Percentiles rank a stretch among this genome's conserved stretches.
Evolutionary conservation across 2,329 filamentous ascomycete species (phyloP).

Genomic region (Periconia sp.): DNA sequence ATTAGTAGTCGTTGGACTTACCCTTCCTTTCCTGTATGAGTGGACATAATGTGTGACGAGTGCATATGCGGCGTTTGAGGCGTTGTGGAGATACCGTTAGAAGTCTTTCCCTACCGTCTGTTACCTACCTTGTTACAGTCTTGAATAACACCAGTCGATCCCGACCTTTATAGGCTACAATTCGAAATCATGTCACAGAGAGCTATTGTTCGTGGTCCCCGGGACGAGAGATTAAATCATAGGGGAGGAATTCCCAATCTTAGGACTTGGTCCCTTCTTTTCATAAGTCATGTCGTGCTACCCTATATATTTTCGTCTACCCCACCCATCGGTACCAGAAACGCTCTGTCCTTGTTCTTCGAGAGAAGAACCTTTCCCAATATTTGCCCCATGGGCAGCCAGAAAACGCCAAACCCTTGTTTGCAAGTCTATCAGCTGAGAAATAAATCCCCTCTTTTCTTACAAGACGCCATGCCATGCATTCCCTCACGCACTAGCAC

Average conservation of each 20-base stretch:
- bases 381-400: no score
- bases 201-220: no score
- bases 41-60: conserved; percentile 1
- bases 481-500: conserved; percentile 41
- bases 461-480: not conserved
- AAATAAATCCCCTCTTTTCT: conserved; percentile 11
- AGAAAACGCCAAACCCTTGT: no score
- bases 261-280: conserved; percentile 43
- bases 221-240: no score
- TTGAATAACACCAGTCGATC: not conserved
- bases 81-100: not conserved
- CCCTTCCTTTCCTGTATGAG: no score
- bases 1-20: conserved; percentile 4
- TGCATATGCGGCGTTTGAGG: conserved; percentile 9
- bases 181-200: no score
- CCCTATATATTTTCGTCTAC: conserved; percentile 32
- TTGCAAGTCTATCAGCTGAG: no score
- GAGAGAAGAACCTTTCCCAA: no score
- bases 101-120: not conserved
- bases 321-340: not conserved
- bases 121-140: not conserved
- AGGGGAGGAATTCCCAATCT: conserved; percentile 45
- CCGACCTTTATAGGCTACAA: no score
- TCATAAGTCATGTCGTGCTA: conserved; percentile 40
- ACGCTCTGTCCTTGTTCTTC: conserved; percentile 8